phyloP scores from a whole-genome alignment of 1,284 basidiomycete species.

The Afroboletus lepidellus region DNA sequence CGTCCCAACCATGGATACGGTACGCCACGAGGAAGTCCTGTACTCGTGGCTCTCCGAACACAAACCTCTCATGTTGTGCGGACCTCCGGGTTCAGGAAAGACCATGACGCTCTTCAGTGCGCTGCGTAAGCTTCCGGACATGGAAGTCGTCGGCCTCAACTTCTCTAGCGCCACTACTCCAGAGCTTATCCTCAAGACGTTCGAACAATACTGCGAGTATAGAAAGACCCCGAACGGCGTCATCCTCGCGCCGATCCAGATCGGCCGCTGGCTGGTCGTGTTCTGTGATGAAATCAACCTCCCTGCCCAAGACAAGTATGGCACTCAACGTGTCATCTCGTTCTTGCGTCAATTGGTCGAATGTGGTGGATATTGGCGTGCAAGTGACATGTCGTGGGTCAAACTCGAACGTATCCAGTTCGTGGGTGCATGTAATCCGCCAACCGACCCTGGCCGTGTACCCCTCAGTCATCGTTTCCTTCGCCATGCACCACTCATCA shows the following conservation, averaged over 20 bases:
- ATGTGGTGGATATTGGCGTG: constrained; percentile 92
- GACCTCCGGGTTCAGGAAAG: constrained; percentile 98
- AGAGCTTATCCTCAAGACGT: constrained; percentile 97
- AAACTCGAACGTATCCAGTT: constrained; percentile 98
- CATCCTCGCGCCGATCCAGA: constrained; percentile 89
- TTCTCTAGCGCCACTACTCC: constrained; percentile 99
- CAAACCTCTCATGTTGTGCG: constrained; percentile 97
- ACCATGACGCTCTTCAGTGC: constrained; percentile 99
- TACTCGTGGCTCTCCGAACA: constrained; percentile 99
- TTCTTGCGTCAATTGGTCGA: constrained; percentile 98
- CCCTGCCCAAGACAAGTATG: constrained; percentile 96
- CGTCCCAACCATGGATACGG: constrained; percentile 97
- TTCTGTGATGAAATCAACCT: constrained; percentile 99
- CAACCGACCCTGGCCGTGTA: constrained; percentile 99
- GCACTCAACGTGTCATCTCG: constrained; percentile 97
- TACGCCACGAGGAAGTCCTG: constrained; percentile 97
- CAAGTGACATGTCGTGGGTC: constrained; percentile 96
- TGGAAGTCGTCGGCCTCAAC: constrained; percentile 99
- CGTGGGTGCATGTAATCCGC: constrained; percentile 98
- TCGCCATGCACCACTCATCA: constrained; percentile 96
- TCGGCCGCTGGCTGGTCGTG: constrained; percentile 97
- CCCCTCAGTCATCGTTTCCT: constrained; percentile 96
- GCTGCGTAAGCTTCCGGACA: constrained; percentile 94
- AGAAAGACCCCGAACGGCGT: constrained; percentile 97
- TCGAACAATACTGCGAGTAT: constrained; percentile 99